Evolutionary conservation across 345 rosid species (phyloP), one percentile per base, ranked within the genome.

Genomic region (Bruguiera parviflora): DNA sequence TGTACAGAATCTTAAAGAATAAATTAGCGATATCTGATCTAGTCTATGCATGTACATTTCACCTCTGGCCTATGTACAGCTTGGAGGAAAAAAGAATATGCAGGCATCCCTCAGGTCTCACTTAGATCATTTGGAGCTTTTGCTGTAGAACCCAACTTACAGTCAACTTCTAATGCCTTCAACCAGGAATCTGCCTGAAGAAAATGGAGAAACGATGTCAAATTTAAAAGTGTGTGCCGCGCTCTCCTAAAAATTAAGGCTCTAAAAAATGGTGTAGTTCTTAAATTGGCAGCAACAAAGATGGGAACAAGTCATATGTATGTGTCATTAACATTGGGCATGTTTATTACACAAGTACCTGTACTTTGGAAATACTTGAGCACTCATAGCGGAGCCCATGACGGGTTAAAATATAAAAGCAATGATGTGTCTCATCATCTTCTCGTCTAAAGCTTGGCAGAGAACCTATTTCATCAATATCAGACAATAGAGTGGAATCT

Each of bases 341-440:
- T 43, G 46, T 11, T 43, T 13, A 15, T 43, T 0, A 43, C 13
- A 13, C 15, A 4, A 43, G 21, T 61, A 89, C 99, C 96, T 89
- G 96, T 69, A 79, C 70, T 78, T 84, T 83, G 37, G 96, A 95
- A 73, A 63, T 60, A 72, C 84, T 90, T 31, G 92, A 92, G 77
- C 96, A 95, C 69, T 95, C 99, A 24, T 80, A 85, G 51, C 93
- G 87, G 55, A 95, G 82, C 33, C 99, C 97, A 72, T 87, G 97
- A 59, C 64, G 71, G 49, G 97, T 88, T 67, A 88, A 82, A 35
- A 90, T 87, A 72, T 85, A 92, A 73, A 90, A 87, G 68, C 86
- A 80, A 79, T 88, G 55, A 46, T 81, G 80, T 0, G 68, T 84
- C 71, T 85, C 92, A 18, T 80, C 91, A 32, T 78, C 85, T 78